These are phyloP conservation scores for Tolypocladium ovalisporum DNA, from an alignment of 2,329 filamentous ascomycete species.

Conservation along the genomic window DNA sequence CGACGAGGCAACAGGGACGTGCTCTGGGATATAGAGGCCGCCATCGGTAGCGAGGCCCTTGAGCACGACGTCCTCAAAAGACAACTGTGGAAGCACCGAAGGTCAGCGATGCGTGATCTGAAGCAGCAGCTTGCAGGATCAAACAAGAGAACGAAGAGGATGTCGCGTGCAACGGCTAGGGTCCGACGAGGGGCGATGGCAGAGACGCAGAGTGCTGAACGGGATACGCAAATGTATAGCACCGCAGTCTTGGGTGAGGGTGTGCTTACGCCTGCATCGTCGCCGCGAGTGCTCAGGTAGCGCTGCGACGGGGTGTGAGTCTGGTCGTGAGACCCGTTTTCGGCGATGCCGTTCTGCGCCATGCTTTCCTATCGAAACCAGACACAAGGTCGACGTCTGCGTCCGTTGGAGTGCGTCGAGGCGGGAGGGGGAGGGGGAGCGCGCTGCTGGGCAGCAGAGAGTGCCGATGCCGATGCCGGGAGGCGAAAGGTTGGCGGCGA, in stretches of 20 bases:
- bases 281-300: slow-evolving; percentile 40
- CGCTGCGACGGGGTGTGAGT: slow-evolving; percentile 34
- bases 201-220: neutral
- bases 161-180: neutral
- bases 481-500: neutral
- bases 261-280: slow-evolving; percentile 33
- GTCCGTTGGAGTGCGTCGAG: neutral
- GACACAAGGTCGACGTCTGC: neutral
- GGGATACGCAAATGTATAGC: neutral
- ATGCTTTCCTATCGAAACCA: slow-evolving; percentile 14
- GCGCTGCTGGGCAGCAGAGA: neutral
- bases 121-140: neutral
- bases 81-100: slow-evolving; percentile 43
- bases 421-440: neutral
- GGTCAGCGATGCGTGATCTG: neutral
- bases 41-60: slow-evolving; percentile 82
- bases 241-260: neutral
- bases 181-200: neutral
- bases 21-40: slow-evolving; percentile 80
- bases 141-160: neutral
- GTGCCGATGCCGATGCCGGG: neutral
- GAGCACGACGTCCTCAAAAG: slow-evolving; percentile 83
- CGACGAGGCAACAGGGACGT: slow-evolving; percentile 44
- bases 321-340: slow-evolving; percentile 17
- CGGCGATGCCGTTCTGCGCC: slow-evolving; percentile 28